Evolutionary conservation across 176 grass and related monocot genomes (phyloP).

Genomic region (Aegilops tauschii): DNA sequence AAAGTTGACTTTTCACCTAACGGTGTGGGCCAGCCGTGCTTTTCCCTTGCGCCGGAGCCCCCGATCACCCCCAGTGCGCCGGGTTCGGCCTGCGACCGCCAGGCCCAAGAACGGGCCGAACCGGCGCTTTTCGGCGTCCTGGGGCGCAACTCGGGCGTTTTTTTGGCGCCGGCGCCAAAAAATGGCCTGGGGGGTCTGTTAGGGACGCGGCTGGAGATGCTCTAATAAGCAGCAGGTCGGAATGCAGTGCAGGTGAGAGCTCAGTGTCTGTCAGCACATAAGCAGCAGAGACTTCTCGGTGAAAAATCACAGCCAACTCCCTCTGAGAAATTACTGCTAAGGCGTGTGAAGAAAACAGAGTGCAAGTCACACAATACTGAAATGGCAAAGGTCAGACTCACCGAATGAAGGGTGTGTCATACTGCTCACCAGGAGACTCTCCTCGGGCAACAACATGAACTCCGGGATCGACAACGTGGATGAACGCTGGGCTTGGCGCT

Average conservation of each 20-base stretch:
- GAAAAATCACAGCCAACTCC: background rate
- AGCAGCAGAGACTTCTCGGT: background rate
- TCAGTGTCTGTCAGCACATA: background rate
- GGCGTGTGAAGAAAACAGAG: background rate
- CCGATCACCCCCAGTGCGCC: too few relatives aligned
- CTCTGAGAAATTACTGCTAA: background rate
- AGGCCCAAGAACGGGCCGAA: too few relatives aligned
- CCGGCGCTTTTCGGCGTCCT: too few relatives aligned
- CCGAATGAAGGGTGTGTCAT: conserved; percentile 58
- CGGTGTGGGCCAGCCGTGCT: too few relatives aligned
- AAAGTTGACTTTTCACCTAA: too few relatives aligned
- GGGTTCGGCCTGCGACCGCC: too few relatives aligned
- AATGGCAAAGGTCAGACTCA: conserved; percentile 37
- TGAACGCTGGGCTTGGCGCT: conserved; percentile 47
- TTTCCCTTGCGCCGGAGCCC: too few relatives aligned
- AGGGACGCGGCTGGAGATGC: too few relatives aligned
- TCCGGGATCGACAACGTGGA: conserved; percentile 60
- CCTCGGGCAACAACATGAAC: conserved; percentile 64
- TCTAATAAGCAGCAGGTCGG: too few relatives aligned
- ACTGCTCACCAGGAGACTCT: conserved; percentile 67
- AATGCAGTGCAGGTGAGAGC: background rate
- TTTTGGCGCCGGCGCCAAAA: too few relatives aligned
- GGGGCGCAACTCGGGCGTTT: too few relatives aligned
- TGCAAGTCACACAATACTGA: background rate
- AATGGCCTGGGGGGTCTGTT: too few relatives aligned